phyloP scores from a whole-genome alignment of 192 early-diverging fungal species.

The Jimgerdemannia lactiflua region DNA sequence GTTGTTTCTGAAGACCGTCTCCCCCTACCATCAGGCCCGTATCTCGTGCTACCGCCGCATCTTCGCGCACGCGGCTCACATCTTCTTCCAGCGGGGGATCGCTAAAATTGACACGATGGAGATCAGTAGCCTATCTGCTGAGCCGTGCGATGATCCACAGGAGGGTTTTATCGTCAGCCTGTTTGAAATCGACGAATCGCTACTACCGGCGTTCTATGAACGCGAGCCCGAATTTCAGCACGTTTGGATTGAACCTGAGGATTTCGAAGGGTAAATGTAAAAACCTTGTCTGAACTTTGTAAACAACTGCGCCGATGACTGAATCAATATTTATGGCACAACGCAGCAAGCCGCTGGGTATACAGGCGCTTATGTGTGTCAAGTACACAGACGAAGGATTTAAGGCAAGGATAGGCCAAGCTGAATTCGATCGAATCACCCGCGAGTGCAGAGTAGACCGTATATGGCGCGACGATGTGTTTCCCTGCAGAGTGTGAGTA shows the following conservation, averaged over 20 bases:
- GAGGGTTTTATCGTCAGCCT: neutral
- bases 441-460: neutral
- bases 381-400: neutral
- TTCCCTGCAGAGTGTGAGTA: neutral
- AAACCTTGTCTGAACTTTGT: neutral
- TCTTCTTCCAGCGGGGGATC: neutral
- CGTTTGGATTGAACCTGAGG: neutral
- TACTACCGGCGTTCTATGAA: neutral
- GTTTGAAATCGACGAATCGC: neutral
- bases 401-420: neutral
- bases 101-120: neutral
- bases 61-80: neutral
- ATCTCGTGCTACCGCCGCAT: neutral
- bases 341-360: neutral
- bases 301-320: neutral
- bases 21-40: neutral
- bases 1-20: neutral
- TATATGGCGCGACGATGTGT: neutral
- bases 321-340: neutral
- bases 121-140: neutral
- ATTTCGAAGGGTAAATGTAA: neutral
- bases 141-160: neutral
- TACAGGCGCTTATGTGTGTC: neutral
- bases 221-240: neutral
- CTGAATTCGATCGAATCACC: neutral